Evolutionary conservation across 495 filamentous ascomycete genomes (phyloP).

Genomic region (Beverwykella pulmonaria): DNA sequence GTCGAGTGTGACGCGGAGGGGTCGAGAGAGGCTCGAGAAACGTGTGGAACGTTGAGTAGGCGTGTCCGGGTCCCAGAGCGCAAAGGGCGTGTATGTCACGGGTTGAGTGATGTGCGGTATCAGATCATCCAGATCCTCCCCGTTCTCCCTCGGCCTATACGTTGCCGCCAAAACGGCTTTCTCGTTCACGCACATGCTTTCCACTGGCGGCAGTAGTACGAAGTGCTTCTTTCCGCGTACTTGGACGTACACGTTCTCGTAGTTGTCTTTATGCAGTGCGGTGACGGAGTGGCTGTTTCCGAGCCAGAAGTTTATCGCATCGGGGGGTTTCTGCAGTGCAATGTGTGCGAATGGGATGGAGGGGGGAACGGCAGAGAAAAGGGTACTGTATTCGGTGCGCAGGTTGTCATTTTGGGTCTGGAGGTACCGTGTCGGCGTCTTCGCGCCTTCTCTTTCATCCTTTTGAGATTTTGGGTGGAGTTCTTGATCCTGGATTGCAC

Average conservation of each 20-base stretch:
- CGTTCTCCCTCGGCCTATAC: conserved; percentile 48
- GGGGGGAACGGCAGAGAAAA: conserved; percentile 58
- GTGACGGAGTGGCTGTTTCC: conserved; percentile 67
- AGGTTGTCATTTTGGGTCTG: conserved; percentile 76
- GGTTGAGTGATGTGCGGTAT: conserved; percentile 45
- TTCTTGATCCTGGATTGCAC: conserved; percentile 35
- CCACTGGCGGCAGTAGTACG: conserved; percentile 66
- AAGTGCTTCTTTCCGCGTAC: conserved; percentile 71
- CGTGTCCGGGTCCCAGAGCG: conserved; percentile 70
- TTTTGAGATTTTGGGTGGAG: background rate
- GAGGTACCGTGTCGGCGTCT: conserved; percentile 47
- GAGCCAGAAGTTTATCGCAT: conserved; percentile 81
- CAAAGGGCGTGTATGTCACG: conserved; percentile 57
- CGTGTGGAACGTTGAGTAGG: conserved; percentile 51
- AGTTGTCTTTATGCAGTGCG: conserved; percentile 74
- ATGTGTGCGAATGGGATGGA: conserved; percentile 68
- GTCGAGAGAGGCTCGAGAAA: conserved; percentile 58
- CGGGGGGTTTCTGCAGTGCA: conserved; percentile 61
- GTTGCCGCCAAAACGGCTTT: conserved; percentile 52
- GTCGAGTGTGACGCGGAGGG: conserved; percentile 62
- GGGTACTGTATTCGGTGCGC: conserved; percentile 62
- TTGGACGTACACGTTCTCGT: conserved; percentile 81
- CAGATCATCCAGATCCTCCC: conserved; percentile 34
- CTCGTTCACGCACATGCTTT: conserved; percentile 66
- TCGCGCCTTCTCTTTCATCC: background rate